Evolutionary conservation across 768 basidiomycete genomes (phyloP).

Genomic region (Collybia nuda): DNA sequence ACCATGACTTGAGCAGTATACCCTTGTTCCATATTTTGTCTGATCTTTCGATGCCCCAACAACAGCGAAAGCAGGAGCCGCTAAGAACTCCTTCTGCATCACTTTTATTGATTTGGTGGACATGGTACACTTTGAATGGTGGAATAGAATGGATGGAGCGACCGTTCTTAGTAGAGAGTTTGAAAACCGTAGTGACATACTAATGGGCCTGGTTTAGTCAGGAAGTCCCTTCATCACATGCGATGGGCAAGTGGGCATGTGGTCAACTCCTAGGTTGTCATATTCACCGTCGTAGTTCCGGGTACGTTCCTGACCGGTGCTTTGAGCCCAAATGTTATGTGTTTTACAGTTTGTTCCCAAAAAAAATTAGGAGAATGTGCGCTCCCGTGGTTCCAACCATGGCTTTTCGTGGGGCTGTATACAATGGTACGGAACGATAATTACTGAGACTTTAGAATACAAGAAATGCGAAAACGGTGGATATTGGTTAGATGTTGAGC

Average conservation of each 20-base stretch:
- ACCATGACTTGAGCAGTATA: conserved; percentile 14
- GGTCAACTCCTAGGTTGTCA: too few relatives aligned
- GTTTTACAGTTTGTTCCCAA: too few relatives aligned
- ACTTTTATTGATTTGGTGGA: conserved; percentile 23
- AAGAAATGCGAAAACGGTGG: background rate
- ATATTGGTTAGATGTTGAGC: background rate
- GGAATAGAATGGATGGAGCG: background rate
- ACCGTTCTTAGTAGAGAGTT: conserved; percentile 1
- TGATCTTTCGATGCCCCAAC: conserved; percentile 82
- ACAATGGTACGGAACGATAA: too few relatives aligned
- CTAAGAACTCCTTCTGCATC: conserved; percentile 59
- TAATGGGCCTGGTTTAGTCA: conserved; percentile 3
- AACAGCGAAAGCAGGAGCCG: conserved; percentile 68
- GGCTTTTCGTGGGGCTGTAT: background rate
- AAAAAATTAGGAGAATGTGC: too few relatives aligned
- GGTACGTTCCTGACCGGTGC: background rate
- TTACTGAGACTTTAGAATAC: too few relatives aligned
- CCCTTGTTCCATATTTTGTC: conserved; percentile 79
- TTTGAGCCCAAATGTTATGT: too few relatives aligned
- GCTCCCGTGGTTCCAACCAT: too few relatives aligned
- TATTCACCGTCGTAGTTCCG: too few relatives aligned
- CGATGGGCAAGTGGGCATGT: background rate
- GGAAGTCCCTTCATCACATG: conserved; percentile 7
- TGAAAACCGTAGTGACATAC: conserved; percentile 10
- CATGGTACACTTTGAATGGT: conserved; percentile 2